Evolutionary conservation across 176 grass and related monocot species (phyloP).

Genomic region (Sorghum bicolor): Sorghum_bicolor_NCBIv3 NC_012875.2:50294501-50295000

Average conservation of each 20-base stretch:
- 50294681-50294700: conserved; percentile 6
- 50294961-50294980: conserved; percentile 49
- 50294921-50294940: conserved; percentile 91
- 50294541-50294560: background rate
- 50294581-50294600: background rate
- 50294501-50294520: background rate
- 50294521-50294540: background rate
- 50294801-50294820: conserved; percentile 75
- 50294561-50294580: background rate
- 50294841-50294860: background rate
- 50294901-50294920: conserved; percentile 11
- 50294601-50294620: background rate
- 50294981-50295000: conserved; percentile 49
- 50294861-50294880: conserved; percentile 18
- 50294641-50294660: background rate
- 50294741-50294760: conserved; percentile 65
- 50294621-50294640: background rate
- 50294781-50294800: conserved; percentile 72
- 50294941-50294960: conserved; percentile 69
- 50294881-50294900: background rate
- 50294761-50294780: conserved; percentile 77
- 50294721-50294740: conserved; percentile 82
- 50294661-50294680: conserved; percentile 1
- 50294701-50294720: conserved; percentile 66
- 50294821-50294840: conserved; percentile 12